Evolutionary conservation across 225 moss, liverwort and hornwort genomes (phyloP), one percentile per base, ranked within the genome.

Genomic region (Polytrichum commune): DNA sequence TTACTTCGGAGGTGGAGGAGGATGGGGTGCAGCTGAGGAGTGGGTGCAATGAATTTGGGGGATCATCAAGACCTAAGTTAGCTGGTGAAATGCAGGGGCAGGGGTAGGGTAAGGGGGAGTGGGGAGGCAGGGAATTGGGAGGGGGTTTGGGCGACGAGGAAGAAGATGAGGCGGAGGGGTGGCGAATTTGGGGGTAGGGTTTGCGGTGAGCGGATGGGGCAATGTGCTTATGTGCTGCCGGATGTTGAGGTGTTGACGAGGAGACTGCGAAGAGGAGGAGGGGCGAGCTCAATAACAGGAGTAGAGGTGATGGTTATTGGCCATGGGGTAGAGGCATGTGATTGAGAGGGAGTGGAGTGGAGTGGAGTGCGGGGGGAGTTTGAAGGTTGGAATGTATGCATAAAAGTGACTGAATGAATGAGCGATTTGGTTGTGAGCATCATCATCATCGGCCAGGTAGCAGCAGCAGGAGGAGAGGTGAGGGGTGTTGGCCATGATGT

Each of bases 111-210:
- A 0, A 13, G 1, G 7, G 19, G 64, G 27, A 6, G 46, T 4
- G 13, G 46, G 13, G 38, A 13, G 13, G 46, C 13, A 46, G 46
- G 46, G 46, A 46, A 46, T 46, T 32, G 65, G 29, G 58, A 58
- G 58, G 58, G 22, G 58, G 6, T 58, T 58, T 58, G n/a, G 58
- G 24, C 13, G 16, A 3, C 16, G 23, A 4, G 24, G 67, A 7
- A 53, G 67, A 55, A 55, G 68, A 68, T 68, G 68, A 27, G 68
- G 68, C 18, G 22, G 68, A 68, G 68, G 68, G 20, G 53, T 16
- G 68, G 53, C 16, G 68, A 63, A 27, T 63, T 24, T 63, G 62
- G 62, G 24, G 18, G 62, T 63, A 63, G 25, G 68, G 68, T 27
- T 68, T 68, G 68, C 26, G 24, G 38, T 27, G 25, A 55, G 53